Evolutionary conservation across 225 moss, liverwort and hornwort genomes (phyloP), one percentile per base, ranked within the genome.

Genomic region (Climacium dendroides): DNA sequence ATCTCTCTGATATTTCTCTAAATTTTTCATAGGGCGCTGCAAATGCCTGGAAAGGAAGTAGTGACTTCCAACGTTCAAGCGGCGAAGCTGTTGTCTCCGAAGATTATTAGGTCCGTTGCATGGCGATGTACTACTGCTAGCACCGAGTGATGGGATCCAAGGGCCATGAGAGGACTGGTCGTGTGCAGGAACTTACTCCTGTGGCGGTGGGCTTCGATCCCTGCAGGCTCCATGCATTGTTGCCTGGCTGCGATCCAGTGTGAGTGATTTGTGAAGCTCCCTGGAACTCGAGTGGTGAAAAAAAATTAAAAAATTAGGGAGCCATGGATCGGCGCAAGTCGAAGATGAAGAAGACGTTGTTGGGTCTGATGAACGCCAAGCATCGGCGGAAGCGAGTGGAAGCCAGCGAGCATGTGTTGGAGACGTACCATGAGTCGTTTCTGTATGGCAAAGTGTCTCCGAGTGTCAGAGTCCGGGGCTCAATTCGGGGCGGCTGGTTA

Each of bases 341-440:
- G 47, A 82, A 82, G 77, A 37, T 70, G 88, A 82, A 39, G 88
- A 16, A 2, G 64, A 37, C 29, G 76, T 20, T 87, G 60, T 29
- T 62, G 23, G n/a, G 73, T 37, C 81, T 87, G 37, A 11, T 92
- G 41, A 91, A 87, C 85, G 82, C 82, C 20, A 66, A 85, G 79
- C 6, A 60, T 75, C 90, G 89, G 45, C 74, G 52, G 74, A 93
- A 93, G 88, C 80, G 72, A 63, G 77, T 93, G 86, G 78, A 87
- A 32, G 92, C 90, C 66, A 90, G 90, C 87, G 58, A 74, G n/a
- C 86, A 88, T 73, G 93, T 93, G 28, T 53, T 93, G 84, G 45
- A 89, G 84, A 92, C 93, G 11, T 93, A 93, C 86, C 92, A 93
- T 43, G 92, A 93, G 59, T 93, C 93, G 29, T 93, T 92, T 84